Evolutionary conservation across 306 rosid species (phyloP).

Genomic region (Cucurbita ficifolia): DNA sequence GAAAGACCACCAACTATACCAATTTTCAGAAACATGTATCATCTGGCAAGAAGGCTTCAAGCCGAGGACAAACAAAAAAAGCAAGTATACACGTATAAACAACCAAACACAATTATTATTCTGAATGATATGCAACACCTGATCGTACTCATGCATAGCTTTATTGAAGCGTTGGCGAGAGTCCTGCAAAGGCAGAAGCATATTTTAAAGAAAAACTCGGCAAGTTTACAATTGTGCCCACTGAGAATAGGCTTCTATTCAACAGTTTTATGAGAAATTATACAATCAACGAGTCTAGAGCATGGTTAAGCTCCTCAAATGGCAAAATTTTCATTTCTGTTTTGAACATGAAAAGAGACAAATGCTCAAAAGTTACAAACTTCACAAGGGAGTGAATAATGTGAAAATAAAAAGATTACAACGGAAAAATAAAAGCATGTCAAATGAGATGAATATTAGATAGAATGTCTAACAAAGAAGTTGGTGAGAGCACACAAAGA

Average conservation of each 20-base stretch:
- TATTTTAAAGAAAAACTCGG: not conserved
- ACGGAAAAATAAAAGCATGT: too few species aligned
- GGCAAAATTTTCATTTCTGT: not conserved
- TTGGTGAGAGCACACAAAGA: too few species aligned
- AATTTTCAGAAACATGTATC: not conserved
- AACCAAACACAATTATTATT: not conserved
- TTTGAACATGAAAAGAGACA: too few species aligned
- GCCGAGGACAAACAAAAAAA: not conserved
- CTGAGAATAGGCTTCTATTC: not conserved
- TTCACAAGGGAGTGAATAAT: too few species aligned
- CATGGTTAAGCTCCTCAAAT: not conserved
- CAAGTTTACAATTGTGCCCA: not conserved
- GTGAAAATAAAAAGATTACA: too few species aligned
- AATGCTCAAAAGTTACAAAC: too few species aligned
- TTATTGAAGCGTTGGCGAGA: conserved; percentile 72
- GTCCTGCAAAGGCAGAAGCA: conserved; percentile 35
- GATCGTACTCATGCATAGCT: conserved; percentile 71
- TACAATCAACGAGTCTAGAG: not conserved
- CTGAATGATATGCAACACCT: conserved; percentile 35
- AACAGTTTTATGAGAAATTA: not conserved
- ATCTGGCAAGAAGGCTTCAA: not conserved
- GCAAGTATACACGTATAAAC: not conserved
- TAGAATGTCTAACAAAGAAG: too few species aligned
- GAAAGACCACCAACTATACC: not conserved
- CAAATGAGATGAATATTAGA: too few species aligned